Evolutionary conservation across 2,329 filamentous ascomycete species (phyloP), one percentile per base, ranked within the genome.

Genomic region (Alternaria panax): DNA sequence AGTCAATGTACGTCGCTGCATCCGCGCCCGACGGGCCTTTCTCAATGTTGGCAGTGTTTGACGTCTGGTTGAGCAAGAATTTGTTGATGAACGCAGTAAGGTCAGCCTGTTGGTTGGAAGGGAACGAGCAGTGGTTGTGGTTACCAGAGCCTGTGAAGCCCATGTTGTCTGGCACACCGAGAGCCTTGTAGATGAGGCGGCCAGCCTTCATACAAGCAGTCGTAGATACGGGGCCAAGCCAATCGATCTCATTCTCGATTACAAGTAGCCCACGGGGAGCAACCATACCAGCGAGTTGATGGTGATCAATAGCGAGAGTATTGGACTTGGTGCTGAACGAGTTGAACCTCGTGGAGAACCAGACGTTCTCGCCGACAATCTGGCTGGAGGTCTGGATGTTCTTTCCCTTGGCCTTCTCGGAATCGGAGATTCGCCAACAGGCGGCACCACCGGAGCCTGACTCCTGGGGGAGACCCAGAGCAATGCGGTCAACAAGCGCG

Each of bases 331-430:
- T 79, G 50, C 80, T 80, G 75, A 85, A 86, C 5, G 74, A 59
- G 74, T 88, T 81, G 72, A 89, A 85, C 48, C 79, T 77, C 30
- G 79, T 78, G 54, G 84, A 85, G 81, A 88, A 88, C 87, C 87
- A 89, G 20, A 87, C 85, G 67, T 88, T 88, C 78, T 88, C 87
- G 32, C 76, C 78, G 5, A 88, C 79, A 64, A 88, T 88, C 77
- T 88, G 78, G 27, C 78, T 72, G 0, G 86, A 84, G 0, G 86
- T 88, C 77, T 89, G 86, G 68, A 88, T 86, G 73, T 86, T 86
- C 74, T 83, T 81, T 51, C 85, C 85, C 43, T 80, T 75, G 56
- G 70, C 73, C 66, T 86, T 82, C 70, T 86, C 74, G 9, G 70
- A 73, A 60, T 78, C 75, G 27, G 75, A 76, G 46, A 78, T 72